phyloP scores from a whole-genome alignment of 352 stramenopile genomes.

The Phytopythium chamaehyphon region DNA sequence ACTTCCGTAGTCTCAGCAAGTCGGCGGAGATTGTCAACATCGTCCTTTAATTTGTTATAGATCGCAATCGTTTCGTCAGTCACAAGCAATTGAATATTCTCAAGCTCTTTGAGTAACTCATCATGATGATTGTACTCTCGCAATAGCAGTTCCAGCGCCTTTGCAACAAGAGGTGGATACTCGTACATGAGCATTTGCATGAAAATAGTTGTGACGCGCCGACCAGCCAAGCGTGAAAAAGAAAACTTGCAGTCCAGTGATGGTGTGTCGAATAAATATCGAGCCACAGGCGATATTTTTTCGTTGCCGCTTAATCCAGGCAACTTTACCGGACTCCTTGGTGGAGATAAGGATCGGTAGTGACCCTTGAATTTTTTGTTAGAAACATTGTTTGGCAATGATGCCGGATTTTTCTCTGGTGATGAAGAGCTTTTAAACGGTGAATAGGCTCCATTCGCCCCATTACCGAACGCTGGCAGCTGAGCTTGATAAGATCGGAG shows the following conservation, averaged over 20 bases:
- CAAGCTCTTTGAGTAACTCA: constrained; percentile 56
- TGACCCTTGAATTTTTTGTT: background rate
- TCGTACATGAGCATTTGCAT: constrained; percentile 83
- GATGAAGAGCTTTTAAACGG: background rate
- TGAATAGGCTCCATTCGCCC: constrained; percentile 1
- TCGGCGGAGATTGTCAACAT: constrained; percentile 55
- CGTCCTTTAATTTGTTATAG: constrained; percentile 63
- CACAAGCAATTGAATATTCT: constrained; percentile 57
- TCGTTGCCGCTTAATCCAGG: constrained; percentile 13
- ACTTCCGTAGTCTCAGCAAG: constrained; percentile 75
- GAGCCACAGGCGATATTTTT: constrained; percentile 41
- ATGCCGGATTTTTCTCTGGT: background rate
- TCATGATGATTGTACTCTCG: constrained; percentile 76
- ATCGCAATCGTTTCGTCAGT: constrained; percentile 58
- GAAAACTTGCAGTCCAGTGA: constrained; percentile 62
- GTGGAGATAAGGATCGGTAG: background rate
- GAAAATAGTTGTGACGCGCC: constrained; percentile 49
- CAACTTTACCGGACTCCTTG: background rate
- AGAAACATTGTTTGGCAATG: background rate
- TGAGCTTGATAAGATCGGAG: constrained; percentile 37
- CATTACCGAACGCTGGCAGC: constrained; percentile 5
- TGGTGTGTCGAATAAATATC: constrained; percentile 40
- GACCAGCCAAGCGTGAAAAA: constrained; percentile 32
- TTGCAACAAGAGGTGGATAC: constrained; percentile 64
- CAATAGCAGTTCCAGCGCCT: constrained; percentile 65